Conservation (phyloP, 176 grass and related monocot genomes). For the Bothriochloa decipiens region DNA sequence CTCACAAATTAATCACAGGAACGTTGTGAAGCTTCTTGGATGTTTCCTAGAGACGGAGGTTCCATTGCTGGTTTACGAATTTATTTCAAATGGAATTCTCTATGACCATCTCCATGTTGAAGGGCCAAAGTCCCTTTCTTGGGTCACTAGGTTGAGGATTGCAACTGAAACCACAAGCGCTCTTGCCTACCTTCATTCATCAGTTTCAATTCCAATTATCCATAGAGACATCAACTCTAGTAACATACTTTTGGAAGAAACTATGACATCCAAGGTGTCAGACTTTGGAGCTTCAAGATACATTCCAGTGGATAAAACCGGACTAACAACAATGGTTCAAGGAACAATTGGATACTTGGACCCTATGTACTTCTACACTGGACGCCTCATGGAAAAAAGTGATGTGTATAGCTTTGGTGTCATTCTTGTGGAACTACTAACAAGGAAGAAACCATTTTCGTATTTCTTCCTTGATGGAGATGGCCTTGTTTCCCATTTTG, state of each 20-base stretch:
- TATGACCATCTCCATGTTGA: conserved; percentile 38
- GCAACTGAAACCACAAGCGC: conserved; percentile 37
- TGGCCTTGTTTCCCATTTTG: conserved; percentile 20
- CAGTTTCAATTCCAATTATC: conserved; percentile 6
- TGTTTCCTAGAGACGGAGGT: conserved; percentile 63
- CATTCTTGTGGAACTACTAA: conserved; percentile 54
- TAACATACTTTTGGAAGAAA: conserved; percentile 59
- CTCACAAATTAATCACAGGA: conserved; percentile 52
- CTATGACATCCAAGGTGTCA: conserved; percentile 47
- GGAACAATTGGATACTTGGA: conserved; percentile 10
- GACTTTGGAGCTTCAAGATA: conserved; percentile 62
- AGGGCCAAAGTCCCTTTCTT: conserved; percentile 5
- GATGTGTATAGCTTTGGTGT: conserved; percentile 63
- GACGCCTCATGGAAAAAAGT: conserved; percentile 53
- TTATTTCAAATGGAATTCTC: conserved; percentile 55
- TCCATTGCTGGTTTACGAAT: conserved; percentile 33
- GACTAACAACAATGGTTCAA: conserved; percentile 43
- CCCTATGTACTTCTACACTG: conserved; percentile 36
- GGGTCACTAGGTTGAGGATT: conserved; percentile 44
- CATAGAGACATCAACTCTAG: conserved; percentile 47
- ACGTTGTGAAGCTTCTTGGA: conserved; percentile 55
- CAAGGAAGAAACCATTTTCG: conserved; percentile 29
- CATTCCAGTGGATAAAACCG: conserved; percentile 47
- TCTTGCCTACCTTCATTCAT: conserved; percentile 8
- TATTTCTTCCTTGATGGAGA: conserved; percentile 18